A percentile compares a stretch with the other conserved stretches of the same genome.
Evolutionary conservation across 129 eudicot genomes (phyloP).

Genomic region (Escallonia rubra): DNA sequence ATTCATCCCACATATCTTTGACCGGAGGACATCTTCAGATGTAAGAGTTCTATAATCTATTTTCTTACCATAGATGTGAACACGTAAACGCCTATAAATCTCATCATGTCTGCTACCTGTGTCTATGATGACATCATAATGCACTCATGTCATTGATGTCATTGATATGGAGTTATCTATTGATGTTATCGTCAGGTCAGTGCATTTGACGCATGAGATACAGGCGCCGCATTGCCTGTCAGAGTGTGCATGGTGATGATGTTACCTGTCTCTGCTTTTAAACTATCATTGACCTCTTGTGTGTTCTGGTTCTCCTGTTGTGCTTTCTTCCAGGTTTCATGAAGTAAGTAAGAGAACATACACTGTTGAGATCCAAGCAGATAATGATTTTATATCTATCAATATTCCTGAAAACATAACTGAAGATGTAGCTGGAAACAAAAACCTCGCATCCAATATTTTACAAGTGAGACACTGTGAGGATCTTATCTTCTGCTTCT

Average conservation of each 20-base stretch:
- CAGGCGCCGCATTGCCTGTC: no score
- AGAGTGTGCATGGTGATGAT: no score
- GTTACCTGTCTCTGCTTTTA: no score
- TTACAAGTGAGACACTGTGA: slow-evolving; percentile 76
- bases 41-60: slow-evolving; percentile 29
- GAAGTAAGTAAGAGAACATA: slow-evolving; percentile 55
- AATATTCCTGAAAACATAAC: slow-evolving; percentile 73
- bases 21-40: slow-evolving; percentile 64
- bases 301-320: background rate
- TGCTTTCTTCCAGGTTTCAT: slow-evolving; percentile 46
- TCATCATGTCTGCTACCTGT: background rate
- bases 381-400: slow-evolving; percentile 31
- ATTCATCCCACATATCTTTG: slow-evolving; percentile 61
- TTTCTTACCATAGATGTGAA: background rate
- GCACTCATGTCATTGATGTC: no score
- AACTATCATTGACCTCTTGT: no score
- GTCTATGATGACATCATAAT: no score
- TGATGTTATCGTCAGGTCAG: no score
- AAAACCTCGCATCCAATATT: slow-evolving; percentile 61
- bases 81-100: background rate
- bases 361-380: slow-evolving; percentile 42
- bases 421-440: slow-evolving; percentile 83
- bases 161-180: no score
- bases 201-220: no score
- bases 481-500: slow-evolving; percentile 13